Base-by-base conservation (phyloP, 305 asterid genomes). In the Ilex paraguariensis region DNA sequence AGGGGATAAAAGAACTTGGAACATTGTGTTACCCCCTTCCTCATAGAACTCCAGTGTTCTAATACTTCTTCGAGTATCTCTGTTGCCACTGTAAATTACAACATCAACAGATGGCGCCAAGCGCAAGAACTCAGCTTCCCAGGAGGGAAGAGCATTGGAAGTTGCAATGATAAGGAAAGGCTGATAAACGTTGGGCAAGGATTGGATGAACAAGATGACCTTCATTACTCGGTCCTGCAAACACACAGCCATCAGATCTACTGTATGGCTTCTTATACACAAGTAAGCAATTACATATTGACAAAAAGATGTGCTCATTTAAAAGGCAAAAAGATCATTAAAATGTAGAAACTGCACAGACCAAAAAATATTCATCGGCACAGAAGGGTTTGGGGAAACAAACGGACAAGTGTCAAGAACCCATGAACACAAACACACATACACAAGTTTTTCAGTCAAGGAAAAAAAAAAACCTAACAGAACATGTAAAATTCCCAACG, bases 41-140 rank as follows among this genome's bases (percentile, higher is more conserved):
- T 79, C 81, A 62, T 71, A 77, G 71, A 87, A 85, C 70, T 87
- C 88, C 56, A 82, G 74, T 64, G 79, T 66, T 80, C 85, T 83
- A 59, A 83, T 81, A 64, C 70, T 72, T 61, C 61, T 73, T 76
- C 88, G 76, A 59, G 81, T 55, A 55, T 79, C 81, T 54, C 57
- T 64, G 66, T 63, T 76, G 74, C 90, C 93, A 62, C 67, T 67
- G 66, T 82, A 87, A 57, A 82, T 84, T 59, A 83, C 80, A 69
- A 83, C 77, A 76, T 85, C 77, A 64, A 83, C 57, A 13, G 84
- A 82, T 56, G 88, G 90, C 63, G 75, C 84, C 81, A 80, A 52
- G 42, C 68, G 79, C 58, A 66, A 75, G 70, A 84, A 81, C 65
- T 79, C 87, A 66, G 85, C 84, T 79, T 84, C 88, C 95, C 95